phyloP scores from a whole-genome alignment of 306 rosid species.

The Glycine latifolia region DNA sequence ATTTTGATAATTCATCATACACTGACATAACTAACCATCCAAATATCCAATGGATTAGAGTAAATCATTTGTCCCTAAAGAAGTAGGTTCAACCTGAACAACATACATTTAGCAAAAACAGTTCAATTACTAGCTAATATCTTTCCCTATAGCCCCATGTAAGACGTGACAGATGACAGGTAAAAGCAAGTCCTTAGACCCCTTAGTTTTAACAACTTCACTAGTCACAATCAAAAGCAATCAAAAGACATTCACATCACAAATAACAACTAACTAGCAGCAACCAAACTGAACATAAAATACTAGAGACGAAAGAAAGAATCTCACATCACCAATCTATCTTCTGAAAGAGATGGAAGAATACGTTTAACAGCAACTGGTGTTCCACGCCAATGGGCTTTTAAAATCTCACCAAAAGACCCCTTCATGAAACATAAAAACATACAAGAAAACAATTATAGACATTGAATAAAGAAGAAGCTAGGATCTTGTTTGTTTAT shows the following conservation, averaged over 20 bases:
- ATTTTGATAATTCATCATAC: conserved; percentile 25
- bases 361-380: conserved; percentile 98
- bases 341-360: conserved; percentile 96
- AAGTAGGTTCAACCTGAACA: conserved; percentile 24
- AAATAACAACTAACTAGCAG: conserved; percentile 16
- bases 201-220: conserved; percentile 27
- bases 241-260: conserved; percentile 23
- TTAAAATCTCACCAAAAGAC: conserved; percentile 96
- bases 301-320: conserved; percentile 42
- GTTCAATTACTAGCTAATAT: conserved; percentile 27
- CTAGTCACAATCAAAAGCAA: conserved; percentile 7
- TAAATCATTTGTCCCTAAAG: conserved; percentile 7
- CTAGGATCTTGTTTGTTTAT: not conserved
- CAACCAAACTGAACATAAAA: conserved; percentile 25
- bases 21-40: conserved; percentile 18
- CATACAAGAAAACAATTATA: conserved; percentile 31
- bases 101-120: conserved; percentile 15
- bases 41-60: conserved; percentile 20
- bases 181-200: conserved; percentile 10
- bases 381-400: conserved; percentile 99
- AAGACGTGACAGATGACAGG: not conserved
- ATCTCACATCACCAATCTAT: conserved; percentile 92
- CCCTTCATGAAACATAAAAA: conserved; percentile 68
- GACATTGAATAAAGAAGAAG: not conserved
- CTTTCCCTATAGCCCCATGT: conserved; percentile 21